Conservation (phyloP, 495 filamentous ascomycete genomes). For the Hypoxylon intermedium region DNA sequence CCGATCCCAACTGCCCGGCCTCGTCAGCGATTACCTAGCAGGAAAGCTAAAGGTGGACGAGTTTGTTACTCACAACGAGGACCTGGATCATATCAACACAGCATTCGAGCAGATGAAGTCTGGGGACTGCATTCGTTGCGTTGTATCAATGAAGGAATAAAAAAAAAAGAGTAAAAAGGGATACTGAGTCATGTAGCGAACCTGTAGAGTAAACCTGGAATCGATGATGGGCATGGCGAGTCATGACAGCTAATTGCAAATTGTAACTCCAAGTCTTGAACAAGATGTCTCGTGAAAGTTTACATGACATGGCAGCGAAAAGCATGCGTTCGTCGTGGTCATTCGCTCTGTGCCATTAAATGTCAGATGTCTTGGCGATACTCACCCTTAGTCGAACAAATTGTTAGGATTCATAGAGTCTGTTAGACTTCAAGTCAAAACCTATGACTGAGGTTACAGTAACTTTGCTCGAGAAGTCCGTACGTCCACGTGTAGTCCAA, state of each 20-base stretch:
- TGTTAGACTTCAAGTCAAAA: not conserved
- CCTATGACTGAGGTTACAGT: not conserved
- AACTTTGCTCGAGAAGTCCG: not conserved
- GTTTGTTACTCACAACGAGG: slow-evolving; percentile 97
- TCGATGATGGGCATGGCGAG: slow-evolving; percentile 16
- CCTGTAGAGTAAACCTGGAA: slow-evolving; percentile 6
- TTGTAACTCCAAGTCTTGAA: slow-evolving; percentile 11
- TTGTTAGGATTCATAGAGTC: not conserved
- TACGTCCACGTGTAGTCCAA: too few species aligned
- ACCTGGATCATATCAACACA: slow-evolving; percentile 78
- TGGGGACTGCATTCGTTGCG: slow-evolving; percentile 94
- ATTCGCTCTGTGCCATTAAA: too few species aligned
- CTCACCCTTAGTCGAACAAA: too few species aligned
- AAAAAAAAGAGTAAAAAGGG: slow-evolving; percentile 7
- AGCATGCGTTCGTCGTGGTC: too few species aligned
- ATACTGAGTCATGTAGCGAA: slow-evolving; percentile 4
- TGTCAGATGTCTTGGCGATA: too few species aligned
- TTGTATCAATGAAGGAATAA: slow-evolving; percentile 61
- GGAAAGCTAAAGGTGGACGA: slow-evolving; percentile 97
- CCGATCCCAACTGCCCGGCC: slow-evolving; percentile 84
- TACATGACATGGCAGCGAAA: too few species aligned
- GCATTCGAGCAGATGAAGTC: slow-evolving; percentile 94
- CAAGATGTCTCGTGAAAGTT: too few species aligned
- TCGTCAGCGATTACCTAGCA: slow-evolving; percentile 88
- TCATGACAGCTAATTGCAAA: slow-evolving; percentile 28